These are phyloP conservation scores for Colletotrichum sp. DNA, from an alignment of 2,329 filamentous ascomycete genomes.

Conservation along the genomic window DNA sequence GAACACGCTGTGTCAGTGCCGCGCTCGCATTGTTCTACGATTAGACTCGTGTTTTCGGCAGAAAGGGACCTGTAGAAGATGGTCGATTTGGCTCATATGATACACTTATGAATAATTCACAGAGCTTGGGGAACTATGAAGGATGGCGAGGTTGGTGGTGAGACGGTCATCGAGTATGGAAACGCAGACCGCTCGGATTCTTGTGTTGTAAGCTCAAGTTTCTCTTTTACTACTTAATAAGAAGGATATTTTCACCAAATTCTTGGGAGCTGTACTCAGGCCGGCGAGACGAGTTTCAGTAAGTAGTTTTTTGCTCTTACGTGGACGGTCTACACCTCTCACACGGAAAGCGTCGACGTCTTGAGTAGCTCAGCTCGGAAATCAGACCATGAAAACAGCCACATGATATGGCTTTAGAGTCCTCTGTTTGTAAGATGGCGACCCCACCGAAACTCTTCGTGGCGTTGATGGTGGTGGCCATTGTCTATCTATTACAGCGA, in stretches of 20 bases:
- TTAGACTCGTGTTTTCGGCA: neutral
- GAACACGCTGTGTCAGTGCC: neutral
- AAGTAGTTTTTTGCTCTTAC: too few species aligned
- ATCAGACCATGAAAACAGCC: neutral
- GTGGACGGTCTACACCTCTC: neutral
- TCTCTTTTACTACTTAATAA: neutral
- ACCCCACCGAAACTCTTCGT: too few species aligned
- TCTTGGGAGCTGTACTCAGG: neutral
- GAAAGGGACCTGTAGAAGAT: neutral
- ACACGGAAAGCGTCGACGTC: neutral
- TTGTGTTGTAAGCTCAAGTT: neutral
- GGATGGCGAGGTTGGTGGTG: neutral
- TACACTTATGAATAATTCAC: neutral
- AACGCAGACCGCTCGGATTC: neutral
- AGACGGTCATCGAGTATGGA: neutral
- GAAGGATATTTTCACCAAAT: rapidly evolving
- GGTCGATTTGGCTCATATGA: neutral
- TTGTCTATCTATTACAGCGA: too few species aligned
- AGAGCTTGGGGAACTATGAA: neutral
- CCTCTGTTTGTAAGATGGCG: too few species aligned
- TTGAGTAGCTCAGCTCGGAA: neutral
- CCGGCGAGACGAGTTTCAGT: too few species aligned
- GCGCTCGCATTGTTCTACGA: neutral
- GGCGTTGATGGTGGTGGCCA: too few species aligned
- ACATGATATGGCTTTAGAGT: neutral